Evolutionary conservation across 345 rosid species (phyloP).

Genomic region (Moricandia moricandioides): DNA sequence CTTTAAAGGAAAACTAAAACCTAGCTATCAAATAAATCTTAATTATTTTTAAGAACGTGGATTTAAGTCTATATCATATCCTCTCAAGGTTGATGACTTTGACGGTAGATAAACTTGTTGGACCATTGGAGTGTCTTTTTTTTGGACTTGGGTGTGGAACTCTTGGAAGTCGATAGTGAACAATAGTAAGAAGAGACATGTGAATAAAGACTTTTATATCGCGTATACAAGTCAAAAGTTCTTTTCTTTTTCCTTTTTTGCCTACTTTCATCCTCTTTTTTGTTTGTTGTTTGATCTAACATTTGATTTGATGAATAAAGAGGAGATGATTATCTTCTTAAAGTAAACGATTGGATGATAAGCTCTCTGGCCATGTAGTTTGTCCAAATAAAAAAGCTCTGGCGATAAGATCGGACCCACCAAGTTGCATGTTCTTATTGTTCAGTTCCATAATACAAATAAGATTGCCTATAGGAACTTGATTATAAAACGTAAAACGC

Average conservation of each 20-base stretch:
- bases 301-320: not conserved
- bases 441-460: not conserved
- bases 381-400: too few species aligned
- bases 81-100: conserved; percentile 15
- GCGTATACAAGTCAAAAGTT: conserved; percentile 21
- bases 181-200: not conserved
- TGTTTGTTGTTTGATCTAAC: not conserved
- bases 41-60: not conserved
- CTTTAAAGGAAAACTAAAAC: not conserved
- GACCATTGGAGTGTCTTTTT: not conserved
- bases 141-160: conserved; percentile 15
- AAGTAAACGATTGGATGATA: conserved; percentile 11
- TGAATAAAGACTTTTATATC: not conserved
- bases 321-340: not conserved
- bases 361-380: too few species aligned
- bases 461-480: not conserved
- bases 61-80: not conserved
- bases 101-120: not conserved
- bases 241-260: not conserved
- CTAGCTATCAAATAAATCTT: not conserved
- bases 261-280: not conserved
- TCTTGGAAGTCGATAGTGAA: conserved; percentile 11
- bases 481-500: not conserved
- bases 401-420: not conserved
- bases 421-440: conserved; percentile 12